Conservation (phyloP, 1,284 basidiomycete genomes). For the Lentinula novae-zelandiae region DNA sequence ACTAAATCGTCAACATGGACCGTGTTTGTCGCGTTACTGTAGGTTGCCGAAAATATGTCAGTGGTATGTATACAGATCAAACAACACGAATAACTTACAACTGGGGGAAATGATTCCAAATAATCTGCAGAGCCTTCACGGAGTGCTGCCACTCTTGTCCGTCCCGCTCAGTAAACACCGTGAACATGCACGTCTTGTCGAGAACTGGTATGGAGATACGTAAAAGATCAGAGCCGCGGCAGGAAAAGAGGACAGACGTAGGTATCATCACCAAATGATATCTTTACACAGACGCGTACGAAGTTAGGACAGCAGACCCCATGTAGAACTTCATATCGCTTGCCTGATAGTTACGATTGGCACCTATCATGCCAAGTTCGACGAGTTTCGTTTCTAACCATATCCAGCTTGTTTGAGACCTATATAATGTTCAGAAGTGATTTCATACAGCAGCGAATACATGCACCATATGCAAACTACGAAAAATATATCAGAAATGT, state of each 20-base stretch:
- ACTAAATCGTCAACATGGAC: conserved; percentile 88
- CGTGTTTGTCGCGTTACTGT: conserved; percentile 70
- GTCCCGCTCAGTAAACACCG: conserved; percentile 73
- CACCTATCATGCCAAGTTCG: conserved; percentile 83
- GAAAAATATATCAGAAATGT: not conserved
- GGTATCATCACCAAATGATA: conserved; percentile 10
- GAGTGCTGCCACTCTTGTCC: conserved; percentile 77
- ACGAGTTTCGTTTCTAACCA: conserved; percentile 91
- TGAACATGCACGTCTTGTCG: conserved; percentile 88
- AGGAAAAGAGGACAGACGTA: conserved; percentile 1
- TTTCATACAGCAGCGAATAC: not conserved
- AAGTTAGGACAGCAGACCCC: conserved; percentile 33
- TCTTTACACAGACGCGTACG: not conserved
- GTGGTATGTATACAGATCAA: not conserved
- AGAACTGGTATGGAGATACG: conserved; percentile 45
- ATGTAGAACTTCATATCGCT: conserved; percentile 2
- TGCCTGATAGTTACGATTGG: conserved; percentile 68
- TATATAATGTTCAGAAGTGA: conserved; percentile 21
- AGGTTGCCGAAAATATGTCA: not conserved
- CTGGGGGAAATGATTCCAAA: conserved; percentile 84
- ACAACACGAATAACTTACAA: conserved; percentile 42
- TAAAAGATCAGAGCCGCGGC: conserved; percentile 17
- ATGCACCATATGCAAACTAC: conserved; percentile 72
- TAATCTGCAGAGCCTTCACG: conserved; percentile 81
- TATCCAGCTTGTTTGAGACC: conserved; percentile 86